Percentiles rank a stretch among this genome's conserved stretches.
Conservation (phyloP, 1,284 basidiomycete genomes). For the Heterobasidion occidentale region DNA sequence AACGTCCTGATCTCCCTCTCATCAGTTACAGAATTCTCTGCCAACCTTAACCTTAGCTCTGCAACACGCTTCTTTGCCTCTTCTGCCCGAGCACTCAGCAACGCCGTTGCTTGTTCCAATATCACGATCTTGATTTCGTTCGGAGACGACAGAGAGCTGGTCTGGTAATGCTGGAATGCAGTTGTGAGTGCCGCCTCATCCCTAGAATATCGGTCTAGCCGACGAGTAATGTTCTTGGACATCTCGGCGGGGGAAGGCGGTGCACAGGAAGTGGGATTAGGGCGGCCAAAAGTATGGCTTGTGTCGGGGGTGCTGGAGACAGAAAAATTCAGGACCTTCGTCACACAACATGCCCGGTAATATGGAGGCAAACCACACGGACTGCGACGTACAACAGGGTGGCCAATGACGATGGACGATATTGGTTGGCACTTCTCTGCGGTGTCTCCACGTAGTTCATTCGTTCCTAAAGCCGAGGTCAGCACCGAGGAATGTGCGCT, state of each 20-base stretch:
- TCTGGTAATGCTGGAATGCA: slow-evolving; percentile 20
- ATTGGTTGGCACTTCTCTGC: not conserved
- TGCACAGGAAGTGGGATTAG: slow-evolving; percentile 12
- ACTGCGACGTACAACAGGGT: slow-evolving; percentile 3
- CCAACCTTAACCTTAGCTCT: slow-evolving; percentile 31
- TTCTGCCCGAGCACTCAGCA: slow-evolving; percentile 34
- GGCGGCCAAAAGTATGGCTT: slow-evolving; percentile 20
- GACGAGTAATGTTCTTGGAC: slow-evolving; percentile 15
- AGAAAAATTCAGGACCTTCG: not conserved
- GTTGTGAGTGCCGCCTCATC: slow-evolving; percentile 30
- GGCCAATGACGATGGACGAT: not conserved
- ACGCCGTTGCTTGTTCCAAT: slow-evolving; percentile 31
- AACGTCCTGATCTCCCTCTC: slow-evolving; percentile 26
- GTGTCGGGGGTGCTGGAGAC: slow-evolving; percentile 15
- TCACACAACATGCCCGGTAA: not conserved
- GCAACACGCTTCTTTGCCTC: slow-evolving; percentile 35
- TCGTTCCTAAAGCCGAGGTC: not conserved
- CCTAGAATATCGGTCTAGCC: slow-evolving; percentile 28
- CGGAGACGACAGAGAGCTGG: slow-evolving; percentile 21
- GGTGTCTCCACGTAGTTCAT: not conserved
- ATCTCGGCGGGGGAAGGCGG: slow-evolving; percentile 11
- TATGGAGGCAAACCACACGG: not conserved
- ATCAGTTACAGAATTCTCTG: slow-evolving; percentile 23
- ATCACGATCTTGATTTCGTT: slow-evolving; percentile 37
- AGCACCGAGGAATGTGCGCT: too few relatives aligned